Evolutionary conservation across 805 yeast species (phyloP), one percentile per base, ranked within the genome.

Genomic region (Ogataea corticis): DNA sequence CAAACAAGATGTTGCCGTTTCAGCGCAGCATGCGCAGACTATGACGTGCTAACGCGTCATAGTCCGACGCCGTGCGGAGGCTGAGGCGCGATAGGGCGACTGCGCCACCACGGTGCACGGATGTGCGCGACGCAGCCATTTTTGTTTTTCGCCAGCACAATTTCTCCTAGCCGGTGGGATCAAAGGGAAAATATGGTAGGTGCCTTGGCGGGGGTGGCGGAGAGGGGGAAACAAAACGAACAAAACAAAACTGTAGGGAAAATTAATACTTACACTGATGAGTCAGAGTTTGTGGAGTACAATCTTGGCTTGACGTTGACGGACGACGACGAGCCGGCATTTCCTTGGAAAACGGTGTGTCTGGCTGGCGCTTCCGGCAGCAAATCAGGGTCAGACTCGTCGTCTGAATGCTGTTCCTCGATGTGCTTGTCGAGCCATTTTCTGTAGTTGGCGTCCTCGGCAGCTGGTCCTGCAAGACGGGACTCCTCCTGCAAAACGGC

Each of bases 361-460:
- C 25, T 37, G 16, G n/a, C 7, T 28, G 40, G 19, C 5, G 45
- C 19, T 7, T 34, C 45, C 12, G 37, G 35, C 16, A 28, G 14
- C 10, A 46, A 43, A 21, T 55, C 35, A 42, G 51, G 39, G 36
- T 50, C 44, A 51, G 56, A 21, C 63, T 57, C 33, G 42, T 52
- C 54, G 14, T 62, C 67, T 28, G 31, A 25, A 21, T 63, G 73
- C 21, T 70, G 75, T 50, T 61, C 63, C 39, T 57, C 62, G 7
- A 55, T 50, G 16, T 59, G 62, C 34, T 45, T 50, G 19, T 52
- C 69, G 16, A 84, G 78, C 90, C 90, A 84, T 16, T 69, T 72
- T 33, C 77, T 80, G 58, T 80, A 83, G 28, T 70, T 68, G 7
- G 47, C 57, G 43, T 52, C 68, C 51, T 53, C 65, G 58, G 35